A percentile compares a stretch with the other conserved stretches of the same genome.
Evolutionary conservation across 192 early-diverging fungal genomes (phyloP).

Genomic region (Coemansia sp.): DNA sequence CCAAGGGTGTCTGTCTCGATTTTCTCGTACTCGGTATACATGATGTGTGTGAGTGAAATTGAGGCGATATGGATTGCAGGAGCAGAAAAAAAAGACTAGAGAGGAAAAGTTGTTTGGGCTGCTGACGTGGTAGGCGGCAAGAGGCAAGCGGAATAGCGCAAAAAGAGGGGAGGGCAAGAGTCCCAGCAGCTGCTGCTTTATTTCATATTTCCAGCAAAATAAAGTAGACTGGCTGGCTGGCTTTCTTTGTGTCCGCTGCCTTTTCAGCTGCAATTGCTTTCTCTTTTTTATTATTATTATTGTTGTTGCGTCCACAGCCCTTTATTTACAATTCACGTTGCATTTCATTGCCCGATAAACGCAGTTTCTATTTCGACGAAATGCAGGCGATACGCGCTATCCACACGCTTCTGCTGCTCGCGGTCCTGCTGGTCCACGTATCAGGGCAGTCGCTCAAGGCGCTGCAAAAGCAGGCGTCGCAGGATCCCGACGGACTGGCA

Average conservation of each 20-base stretch:
- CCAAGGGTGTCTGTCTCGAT: conserved; percentile 33
- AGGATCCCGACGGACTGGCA: conserved; percentile 31
- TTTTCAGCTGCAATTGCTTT: too few relatives aligned
- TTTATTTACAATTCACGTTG: too few relatives aligned
- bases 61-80: not conserved
- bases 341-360: too few relatives aligned
- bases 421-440: not conserved
- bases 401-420: conserved; percentile 3
- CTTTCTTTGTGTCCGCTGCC: too few relatives aligned
- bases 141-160: not conserved
- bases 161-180: too few relatives aligned
- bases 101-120: not conserved
- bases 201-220: too few relatives aligned
- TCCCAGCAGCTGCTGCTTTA: not conserved
- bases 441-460: conserved; percentile 23
- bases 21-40: conserved; percentile 18
- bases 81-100: not conserved
- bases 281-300: too few relatives aligned
- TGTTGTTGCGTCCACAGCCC: too few relatives aligned
- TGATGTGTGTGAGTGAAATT: not conserved
- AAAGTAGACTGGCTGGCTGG: too few relatives aligned
- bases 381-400: too few relatives aligned
- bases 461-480: conserved; percentile 16
- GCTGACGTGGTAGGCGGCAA: too few relatives aligned
- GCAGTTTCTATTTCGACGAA: too few relatives aligned